These are phyloP conservation scores for Pseudocohnilembus persalinus DNA, from an alignment of 169 alveolate species.

Conservation along the genomic window DNA sequence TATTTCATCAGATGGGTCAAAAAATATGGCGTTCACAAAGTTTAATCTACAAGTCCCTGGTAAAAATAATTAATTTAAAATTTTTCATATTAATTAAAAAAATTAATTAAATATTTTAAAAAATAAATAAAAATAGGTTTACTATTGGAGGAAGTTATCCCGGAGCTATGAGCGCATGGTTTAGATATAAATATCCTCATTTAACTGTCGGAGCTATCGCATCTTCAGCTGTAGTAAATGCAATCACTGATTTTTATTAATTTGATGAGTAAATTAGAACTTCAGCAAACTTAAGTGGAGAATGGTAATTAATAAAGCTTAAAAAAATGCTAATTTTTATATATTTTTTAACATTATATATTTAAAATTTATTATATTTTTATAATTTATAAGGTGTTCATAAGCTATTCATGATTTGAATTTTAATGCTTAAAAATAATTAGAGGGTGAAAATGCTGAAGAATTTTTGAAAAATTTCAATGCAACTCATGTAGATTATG, in stretches of 20 bases:
- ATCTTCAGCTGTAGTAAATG: conserved; percentile 36
- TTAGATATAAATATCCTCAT: conserved; percentile 47
- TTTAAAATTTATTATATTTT: background rate
- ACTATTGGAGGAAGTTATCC: background rate
- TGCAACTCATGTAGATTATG: background rate
- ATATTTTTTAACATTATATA: background rate
- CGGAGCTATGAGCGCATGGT: conserved; percentile 9
- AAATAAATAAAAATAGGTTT: background rate
- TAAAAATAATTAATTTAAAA: background rate
- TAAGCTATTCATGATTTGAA: conserved; percentile 17
- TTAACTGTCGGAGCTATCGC: conserved; percentile 45
- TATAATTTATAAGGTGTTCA: conserved; percentile 1
- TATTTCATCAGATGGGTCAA: background rate
- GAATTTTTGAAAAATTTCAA: background rate
- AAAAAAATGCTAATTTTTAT: background rate
- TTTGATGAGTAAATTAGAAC: conserved; percentile 33
- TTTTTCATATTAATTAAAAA: background rate
- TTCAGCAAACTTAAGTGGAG: background rate
- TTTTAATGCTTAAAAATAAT: background rate
- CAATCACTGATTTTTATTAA: conserved; percentile 37
- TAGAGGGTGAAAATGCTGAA: background rate
- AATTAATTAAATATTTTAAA: background rate
- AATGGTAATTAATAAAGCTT: background rate
- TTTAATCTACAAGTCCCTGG: background rate
- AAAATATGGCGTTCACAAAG: background rate